Conservation (phyloP, 805 yeast species). For the Spathaspora boniae region DNA sequence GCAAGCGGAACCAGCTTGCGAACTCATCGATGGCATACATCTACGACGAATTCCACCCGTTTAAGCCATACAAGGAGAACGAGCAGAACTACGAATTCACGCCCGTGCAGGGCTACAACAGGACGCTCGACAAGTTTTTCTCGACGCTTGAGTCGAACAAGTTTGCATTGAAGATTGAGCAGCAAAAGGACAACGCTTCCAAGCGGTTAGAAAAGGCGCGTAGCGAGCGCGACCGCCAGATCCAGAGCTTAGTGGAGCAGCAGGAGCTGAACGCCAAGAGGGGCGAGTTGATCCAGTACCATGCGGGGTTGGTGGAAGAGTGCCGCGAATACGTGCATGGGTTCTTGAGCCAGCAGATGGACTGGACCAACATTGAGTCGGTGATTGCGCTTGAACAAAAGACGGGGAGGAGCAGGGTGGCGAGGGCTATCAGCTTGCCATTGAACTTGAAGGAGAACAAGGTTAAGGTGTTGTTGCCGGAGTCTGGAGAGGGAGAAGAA, state of each 20-base stretch:
- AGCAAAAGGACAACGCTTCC: constrained; percentile 71
- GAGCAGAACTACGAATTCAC: constrained; percentile 32
- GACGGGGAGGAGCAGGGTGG: constrained; percentile 56
- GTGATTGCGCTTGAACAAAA: constrained; percentile 65
- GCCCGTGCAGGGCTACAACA: constrained; percentile 61
- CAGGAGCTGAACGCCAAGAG: constrained; percentile 62
- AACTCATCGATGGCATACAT: constrained; percentile 41
- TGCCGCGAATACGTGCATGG: constrained; percentile 66
- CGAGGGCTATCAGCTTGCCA: constrained; percentile 60
- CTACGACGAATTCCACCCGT: constrained; percentile 71
- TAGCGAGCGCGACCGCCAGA: constrained; percentile 65
- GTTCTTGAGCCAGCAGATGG: constrained; percentile 79
- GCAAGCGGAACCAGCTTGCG: constrained; percentile 46
- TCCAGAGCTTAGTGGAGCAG: constrained; percentile 59
- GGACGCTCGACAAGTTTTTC: constrained; percentile 78
- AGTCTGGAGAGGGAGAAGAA: constrained; percentile 30
- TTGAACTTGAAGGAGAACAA: constrained; percentile 67
- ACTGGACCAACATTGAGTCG: constrained; percentile 87
- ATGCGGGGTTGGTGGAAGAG: constrained; percentile 68
- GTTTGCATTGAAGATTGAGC: constrained; percentile 68
- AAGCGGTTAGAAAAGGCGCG: constrained; percentile 73
- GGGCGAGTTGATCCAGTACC: constrained; percentile 68
- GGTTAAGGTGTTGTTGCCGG: constrained; percentile 55
- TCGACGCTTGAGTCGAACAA: constrained; percentile 83
- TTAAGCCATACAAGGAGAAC: constrained; percentile 45